Evolutionary conservation across 1,284 basidiomycete genomes (phyloP).

Genomic region (Hymenochaete sp.): DNA sequence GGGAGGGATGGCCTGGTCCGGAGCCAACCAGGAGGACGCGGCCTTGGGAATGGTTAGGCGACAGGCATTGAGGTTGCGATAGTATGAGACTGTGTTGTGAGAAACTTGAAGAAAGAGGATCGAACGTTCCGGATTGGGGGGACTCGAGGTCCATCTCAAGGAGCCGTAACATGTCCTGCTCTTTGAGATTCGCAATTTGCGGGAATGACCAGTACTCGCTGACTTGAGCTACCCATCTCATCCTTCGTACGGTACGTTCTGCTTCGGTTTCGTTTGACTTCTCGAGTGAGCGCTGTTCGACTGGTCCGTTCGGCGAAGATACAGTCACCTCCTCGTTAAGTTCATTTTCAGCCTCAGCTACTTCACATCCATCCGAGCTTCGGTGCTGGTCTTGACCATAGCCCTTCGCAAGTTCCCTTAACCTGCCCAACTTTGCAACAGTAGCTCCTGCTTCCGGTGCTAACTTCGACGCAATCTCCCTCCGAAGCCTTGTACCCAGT

Average conservation of each 20-base stretch:
- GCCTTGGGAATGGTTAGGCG: slow-evolving; percentile 34
- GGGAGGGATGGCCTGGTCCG: slow-evolving; percentile 88
- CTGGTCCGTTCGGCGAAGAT: slow-evolving; percentile 73
- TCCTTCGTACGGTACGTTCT: slow-evolving; percentile 53
- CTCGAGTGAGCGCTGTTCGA: slow-evolving; percentile 44
- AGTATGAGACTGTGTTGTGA: slow-evolving; percentile 25
- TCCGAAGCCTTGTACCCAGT: slow-evolving; percentile 69
- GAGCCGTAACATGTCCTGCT: slow-evolving; percentile 59
- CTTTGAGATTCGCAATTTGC: slow-evolving; percentile 62
- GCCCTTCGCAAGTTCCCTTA: slow-evolving; percentile 58
- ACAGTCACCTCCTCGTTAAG: slow-evolving; percentile 50
- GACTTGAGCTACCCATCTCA: slow-evolving; percentile 86
- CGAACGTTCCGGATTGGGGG: slow-evolving; percentile 20
- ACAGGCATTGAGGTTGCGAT: slow-evolving; percentile 23
- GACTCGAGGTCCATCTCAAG: slow-evolving; percentile 37
- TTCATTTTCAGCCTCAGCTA: slow-evolving; percentile 27
- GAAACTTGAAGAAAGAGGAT: slow-evolving; percentile 14
- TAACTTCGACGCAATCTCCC: slow-evolving; percentile 76
- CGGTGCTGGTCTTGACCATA: slow-evolving; percentile 17
- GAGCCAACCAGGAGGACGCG: slow-evolving; percentile 86
- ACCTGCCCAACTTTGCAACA: slow-evolving; percentile 65
- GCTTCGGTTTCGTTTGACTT: slow-evolving; percentile 34
- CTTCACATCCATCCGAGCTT: slow-evolving; percentile 23
- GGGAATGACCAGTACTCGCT: slow-evolving; percentile 92
- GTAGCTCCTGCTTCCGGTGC: slow-evolving; percentile 72